Conservation (phyloP, 352 stramenopile genomes). For the Pythium oligandrum region DNA sequence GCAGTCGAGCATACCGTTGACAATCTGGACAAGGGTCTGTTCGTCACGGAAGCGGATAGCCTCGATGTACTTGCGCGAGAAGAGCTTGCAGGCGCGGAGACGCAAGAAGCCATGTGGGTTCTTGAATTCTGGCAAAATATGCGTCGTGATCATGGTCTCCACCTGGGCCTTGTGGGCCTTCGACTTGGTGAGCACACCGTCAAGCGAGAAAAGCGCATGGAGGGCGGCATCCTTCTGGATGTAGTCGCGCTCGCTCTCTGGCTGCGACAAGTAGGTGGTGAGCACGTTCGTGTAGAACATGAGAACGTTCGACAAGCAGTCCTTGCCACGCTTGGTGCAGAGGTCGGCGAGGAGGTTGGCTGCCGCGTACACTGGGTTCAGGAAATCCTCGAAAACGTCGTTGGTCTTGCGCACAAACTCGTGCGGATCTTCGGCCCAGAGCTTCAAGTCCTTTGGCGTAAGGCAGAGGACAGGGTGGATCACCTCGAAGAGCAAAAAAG, state of each 20-base stretch:
- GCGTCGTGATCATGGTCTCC: conserved; percentile 91
- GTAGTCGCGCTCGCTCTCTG: conserved; percentile 86
- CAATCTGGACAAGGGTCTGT: conserved; percentile 74
- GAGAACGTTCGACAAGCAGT: conserved; percentile 91
- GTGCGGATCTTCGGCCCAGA: conserved; percentile 96
- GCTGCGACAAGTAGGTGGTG: conserved; percentile 75
- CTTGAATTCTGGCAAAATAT: conserved; percentile 96
- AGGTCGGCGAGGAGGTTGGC: conserved; percentile 93
- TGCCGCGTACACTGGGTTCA: conserved; percentile 92
- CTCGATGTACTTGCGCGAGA: conserved; percentile 93
- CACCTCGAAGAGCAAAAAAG: conserved; percentile 96
- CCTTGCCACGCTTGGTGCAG: conserved; percentile 94
- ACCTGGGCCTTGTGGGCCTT: conserved; percentile 93
- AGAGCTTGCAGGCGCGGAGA: conserved; percentile 94
- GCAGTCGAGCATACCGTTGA: conserved; percentile 78
- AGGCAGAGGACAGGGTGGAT: conserved; percentile 95
- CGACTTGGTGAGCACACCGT: conserved; percentile 90
- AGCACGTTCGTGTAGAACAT: conserved; percentile 92
- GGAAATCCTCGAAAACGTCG: conserved; percentile 96
- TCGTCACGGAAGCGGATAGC: conserved; percentile 90
- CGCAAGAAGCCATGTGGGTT: conserved; percentile 93
- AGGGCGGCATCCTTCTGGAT: conserved; percentile 96
- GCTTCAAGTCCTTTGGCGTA: conserved; percentile 90
- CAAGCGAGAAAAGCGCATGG: conserved; percentile 90
- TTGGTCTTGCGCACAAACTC: conserved; percentile 98